phyloP scores from a whole-genome alignment of 129 eudicot species.

The Flaveria brownii region DNA sequence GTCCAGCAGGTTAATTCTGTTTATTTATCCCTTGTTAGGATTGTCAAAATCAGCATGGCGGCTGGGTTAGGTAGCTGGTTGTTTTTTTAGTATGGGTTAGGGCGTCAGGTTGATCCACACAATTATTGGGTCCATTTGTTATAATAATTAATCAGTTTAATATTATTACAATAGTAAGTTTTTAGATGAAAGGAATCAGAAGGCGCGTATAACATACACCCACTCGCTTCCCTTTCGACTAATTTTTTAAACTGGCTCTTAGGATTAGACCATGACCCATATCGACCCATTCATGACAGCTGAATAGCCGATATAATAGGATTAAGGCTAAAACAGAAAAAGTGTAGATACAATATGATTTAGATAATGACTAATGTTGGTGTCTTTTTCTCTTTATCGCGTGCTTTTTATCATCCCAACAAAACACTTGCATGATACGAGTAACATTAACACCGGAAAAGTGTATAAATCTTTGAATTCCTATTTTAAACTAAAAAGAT shows the following conservation, averaged over 20 bases:
- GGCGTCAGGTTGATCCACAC: background rate
- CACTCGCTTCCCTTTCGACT: background rate
- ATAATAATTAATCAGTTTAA: background rate
- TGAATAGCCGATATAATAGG: background rate
- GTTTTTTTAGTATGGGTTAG: background rate
- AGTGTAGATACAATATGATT: background rate
- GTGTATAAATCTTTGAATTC: background rate
- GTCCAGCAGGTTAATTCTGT: conserved; percentile 68
- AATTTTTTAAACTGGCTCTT: too few relatives aligned
- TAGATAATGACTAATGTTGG: background rate
- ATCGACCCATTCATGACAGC: background rate
- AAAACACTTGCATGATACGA: background rate
- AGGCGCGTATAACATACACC: background rate
- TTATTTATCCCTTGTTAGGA: background rate
- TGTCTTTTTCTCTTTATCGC: background rate
- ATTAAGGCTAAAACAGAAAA: background rate
- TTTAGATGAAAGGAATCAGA: background rate
- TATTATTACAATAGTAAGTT: background rate
- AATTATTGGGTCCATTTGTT: conserved; percentile 4
- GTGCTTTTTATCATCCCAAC: background rate
- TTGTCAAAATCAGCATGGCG: background rate
- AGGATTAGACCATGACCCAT: background rate
- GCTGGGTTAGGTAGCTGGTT: background rate
- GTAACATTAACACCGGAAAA: background rate
- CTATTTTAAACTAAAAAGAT: background rate